A percentile compares a stretch with the other conserved stretches of the same genome.
phyloP scores from a whole-genome alignment of 2,329 filamentous ascomycete genomes.

The Fusarium aywerte region DNA sequence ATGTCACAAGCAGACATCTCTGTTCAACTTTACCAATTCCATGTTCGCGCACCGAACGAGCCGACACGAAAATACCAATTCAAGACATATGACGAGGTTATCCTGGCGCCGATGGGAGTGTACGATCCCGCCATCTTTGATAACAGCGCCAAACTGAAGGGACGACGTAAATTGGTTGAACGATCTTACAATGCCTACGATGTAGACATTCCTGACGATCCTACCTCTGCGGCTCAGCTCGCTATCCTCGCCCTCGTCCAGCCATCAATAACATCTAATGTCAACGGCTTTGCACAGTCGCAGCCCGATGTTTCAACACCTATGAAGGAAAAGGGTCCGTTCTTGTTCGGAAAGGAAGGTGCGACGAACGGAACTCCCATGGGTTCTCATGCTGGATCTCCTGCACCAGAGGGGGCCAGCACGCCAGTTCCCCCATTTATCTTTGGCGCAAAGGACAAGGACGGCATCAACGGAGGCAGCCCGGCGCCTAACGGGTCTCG shows the following conservation, averaged over 20 bases:
- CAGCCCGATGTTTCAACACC: slow-evolving; percentile 66
- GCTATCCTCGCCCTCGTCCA: slow-evolving; percentile 70
- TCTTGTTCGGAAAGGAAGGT: slow-evolving; percentile 73
- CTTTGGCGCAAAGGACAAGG: slow-evolving; percentile 61
- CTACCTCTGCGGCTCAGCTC: slow-evolving; percentile 83
- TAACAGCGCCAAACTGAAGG: slow-evolving; percentile 79
- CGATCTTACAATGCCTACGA: slow-evolving; percentile 96
- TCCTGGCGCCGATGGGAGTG: slow-evolving; percentile 94
- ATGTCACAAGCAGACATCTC: slow-evolving; percentile 91
- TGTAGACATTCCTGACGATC: slow-evolving; percentile 86
- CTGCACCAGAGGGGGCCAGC: slow-evolving; percentile 78
- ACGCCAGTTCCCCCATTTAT: slow-evolving; percentile 72
- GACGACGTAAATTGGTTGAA: slow-evolving; percentile 82
- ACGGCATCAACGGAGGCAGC: slow-evolving; percentile 59
- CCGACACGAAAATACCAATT: slow-evolving; percentile 93
- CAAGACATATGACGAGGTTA: slow-evolving; percentile 96
- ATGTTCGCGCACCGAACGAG: slow-evolving; percentile 86
- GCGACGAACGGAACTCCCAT: slow-evolving; percentile 81
- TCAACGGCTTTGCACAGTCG: slow-evolving; percentile 57
- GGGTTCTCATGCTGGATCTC: slow-evolving; percentile 88
- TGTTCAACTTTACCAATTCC: slow-evolving; percentile 88
- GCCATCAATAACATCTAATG: slow-evolving; percentile 63
- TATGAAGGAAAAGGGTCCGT: slow-evolving; percentile 71
- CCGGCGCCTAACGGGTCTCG: slow-evolving; percentile 64
- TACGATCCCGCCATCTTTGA: slow-evolving; percentile 92